Percentiles rank a stretch among this genome's conserved stretches.
These are phyloP conservation scores for Aaosphaeria arxii DNA, from an alignment of 2,329 filamentous ascomycete species.

Conservation along the genomic window DNA sequence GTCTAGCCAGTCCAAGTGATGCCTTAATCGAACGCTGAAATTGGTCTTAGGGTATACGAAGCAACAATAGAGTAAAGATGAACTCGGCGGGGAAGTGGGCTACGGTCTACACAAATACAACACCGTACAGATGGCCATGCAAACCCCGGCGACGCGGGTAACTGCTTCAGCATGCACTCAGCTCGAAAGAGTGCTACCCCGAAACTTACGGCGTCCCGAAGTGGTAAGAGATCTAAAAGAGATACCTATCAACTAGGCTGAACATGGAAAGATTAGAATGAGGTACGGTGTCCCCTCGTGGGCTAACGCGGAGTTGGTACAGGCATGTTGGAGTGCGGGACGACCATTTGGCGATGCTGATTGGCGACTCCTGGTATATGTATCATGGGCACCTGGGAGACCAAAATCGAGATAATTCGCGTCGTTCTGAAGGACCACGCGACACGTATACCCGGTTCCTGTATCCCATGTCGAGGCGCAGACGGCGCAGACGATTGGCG, in stretches of 20 bases:
- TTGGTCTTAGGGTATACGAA: background rate
- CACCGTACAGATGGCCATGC: background rate
- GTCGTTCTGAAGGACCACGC: too few relatives aligned
- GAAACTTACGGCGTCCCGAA: conserved; percentile 7
- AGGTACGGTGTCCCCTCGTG: conserved; percentile 6
- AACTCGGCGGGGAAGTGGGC: background rate
- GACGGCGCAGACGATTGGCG: conserved; percentile 10
- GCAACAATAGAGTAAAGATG: conserved; percentile 1
- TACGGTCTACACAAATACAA: conserved; percentile 4
- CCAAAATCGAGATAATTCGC: background rate
- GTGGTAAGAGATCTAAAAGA: background rate
- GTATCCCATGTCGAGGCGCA: conserved; percentile 5
- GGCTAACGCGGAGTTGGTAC: background rate
- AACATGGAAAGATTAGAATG: conserved; percentile 2
- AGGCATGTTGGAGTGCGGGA: conserved; percentile 1
- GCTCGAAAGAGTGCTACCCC: conserved; percentile 1
- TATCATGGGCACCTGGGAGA: background rate
- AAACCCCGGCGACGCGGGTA: conserved; percentile 1
- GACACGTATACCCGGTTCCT: background rate
- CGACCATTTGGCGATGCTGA: too few relatives aligned
- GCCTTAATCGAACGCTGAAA: background rate
- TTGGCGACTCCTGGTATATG: background rate
- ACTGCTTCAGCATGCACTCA: background rate
- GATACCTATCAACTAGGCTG: background rate
- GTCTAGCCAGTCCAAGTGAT: background rate